Evolutionary conservation across 805 yeast genomes (phyloP).

Genomic region (Huiozyma sinensis): DNA sequence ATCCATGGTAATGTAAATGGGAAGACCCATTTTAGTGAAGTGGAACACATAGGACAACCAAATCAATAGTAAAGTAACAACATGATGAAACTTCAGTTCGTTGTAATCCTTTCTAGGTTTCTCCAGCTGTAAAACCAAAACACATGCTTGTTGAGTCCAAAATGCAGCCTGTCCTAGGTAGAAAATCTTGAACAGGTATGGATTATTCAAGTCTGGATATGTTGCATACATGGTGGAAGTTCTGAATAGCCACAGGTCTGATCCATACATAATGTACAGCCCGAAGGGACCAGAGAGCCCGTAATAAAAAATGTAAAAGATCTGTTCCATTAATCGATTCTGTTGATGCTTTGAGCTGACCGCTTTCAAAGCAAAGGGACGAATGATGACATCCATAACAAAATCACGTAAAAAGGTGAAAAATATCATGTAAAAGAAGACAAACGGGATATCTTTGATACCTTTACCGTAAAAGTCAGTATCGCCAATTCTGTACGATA

Average conservation of each 20-base stretch:
- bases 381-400: constrained; percentile 67
- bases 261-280: constrained; percentile 70
- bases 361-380: constrained; percentile 58
- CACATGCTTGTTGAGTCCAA: constrained; percentile 93
- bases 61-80: constrained; percentile 80
- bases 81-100: constrained; percentile 87
- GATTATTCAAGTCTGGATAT: constrained; percentile 77
- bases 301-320: constrained; percentile 74
- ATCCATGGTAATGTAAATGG: constrained; percentile 91
- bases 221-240: constrained; percentile 69
- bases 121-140: constrained; percentile 74
- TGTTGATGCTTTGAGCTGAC: constrained; percentile 41
- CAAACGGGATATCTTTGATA: constrained; percentile 66
- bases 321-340: constrained; percentile 85
- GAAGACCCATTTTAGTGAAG: constrained; percentile 91
- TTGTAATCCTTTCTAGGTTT: constrained; percentile 90
- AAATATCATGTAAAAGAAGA: constrained; percentile 68
- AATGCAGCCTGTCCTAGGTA: constrained; percentile 91
- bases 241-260: constrained; percentile 84
- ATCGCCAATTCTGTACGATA: constrained; percentile 53
- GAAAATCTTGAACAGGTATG: constrained; percentile 60
- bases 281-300: constrained; percentile 80
- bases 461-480: constrained; percentile 80
- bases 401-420: constrained; percentile 90
- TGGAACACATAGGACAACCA: constrained; percentile 86